Conservation (phyloP, 1,284 basidiomycete species). For the Moesziomyces antarcticus region DNA sequence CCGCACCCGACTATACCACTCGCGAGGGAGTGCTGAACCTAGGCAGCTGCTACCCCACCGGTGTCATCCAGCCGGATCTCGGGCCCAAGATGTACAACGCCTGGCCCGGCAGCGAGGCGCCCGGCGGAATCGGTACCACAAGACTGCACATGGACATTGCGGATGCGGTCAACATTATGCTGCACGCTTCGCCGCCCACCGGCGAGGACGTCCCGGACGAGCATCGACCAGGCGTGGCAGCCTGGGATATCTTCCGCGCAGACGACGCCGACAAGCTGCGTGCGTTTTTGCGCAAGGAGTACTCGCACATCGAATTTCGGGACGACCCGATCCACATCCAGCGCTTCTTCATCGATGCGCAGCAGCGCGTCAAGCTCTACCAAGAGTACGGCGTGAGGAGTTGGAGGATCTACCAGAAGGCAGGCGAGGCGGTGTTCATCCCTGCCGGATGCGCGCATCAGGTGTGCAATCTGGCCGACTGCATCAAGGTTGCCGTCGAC, state of each 20-base stretch:
- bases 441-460: conserved; percentile 95
- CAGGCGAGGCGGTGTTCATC: conserved; percentile 94
- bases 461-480: conserved; percentile 87
- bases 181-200: conserved; percentile 33
- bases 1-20: conserved; percentile 86
- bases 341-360: conserved; percentile 82
- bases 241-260: conserved; percentile 89
- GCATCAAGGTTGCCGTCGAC: conserved; percentile 95
- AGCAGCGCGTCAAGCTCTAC: conserved; percentile 77
- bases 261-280: conserved; percentile 84
- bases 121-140: conserved; percentile 82
- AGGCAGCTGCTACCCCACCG: conserved; percentile 82
- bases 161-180: conserved; percentile 89
- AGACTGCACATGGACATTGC: conserved; percentile 96
- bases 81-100: conserved; percentile 76
- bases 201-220: conserved; percentile 36
- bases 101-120: conserved; percentile 61
- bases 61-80: conserved; percentile 85
- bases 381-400: conserved; percentile 78
- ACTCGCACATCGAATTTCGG: conserved; percentile 64
- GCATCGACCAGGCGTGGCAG: conserved; percentile 78
- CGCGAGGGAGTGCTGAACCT: conserved; percentile 88
- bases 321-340: conserved; percentile 92
- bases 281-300: conserved; percentile 74
- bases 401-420: conserved; percentile 85